Percentiles rank a stretch among this genome's conserved stretches.
Evolutionary conservation across 176 grass and related monocot species (phyloP).

Genomic region (Oryza meyeriana): DNA sequence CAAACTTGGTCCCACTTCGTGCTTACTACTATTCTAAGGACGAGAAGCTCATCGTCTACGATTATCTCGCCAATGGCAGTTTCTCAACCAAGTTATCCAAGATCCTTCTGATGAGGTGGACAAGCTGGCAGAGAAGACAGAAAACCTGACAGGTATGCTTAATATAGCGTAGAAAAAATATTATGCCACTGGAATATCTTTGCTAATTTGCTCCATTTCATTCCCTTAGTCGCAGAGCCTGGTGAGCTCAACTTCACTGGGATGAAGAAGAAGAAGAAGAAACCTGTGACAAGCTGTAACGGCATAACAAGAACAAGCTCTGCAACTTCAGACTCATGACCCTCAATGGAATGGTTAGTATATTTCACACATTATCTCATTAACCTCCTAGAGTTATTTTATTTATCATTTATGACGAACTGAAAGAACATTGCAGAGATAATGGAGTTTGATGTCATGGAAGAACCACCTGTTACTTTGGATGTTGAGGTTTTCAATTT

Average conservation of each 20-base stretch:
- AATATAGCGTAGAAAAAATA: not conserved
- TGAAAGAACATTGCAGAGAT: too few species aligned
- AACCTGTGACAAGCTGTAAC: slow-evolving; percentile 71
- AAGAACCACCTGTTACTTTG: too few species aligned
- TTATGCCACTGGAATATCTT: not conserved
- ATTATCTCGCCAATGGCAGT: slow-evolving; percentile 63
- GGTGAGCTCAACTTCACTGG: slow-evolving; percentile 49
- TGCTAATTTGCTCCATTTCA: not conserved
- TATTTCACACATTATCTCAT: too few species aligned
- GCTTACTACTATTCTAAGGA: slow-evolving; percentile 99
- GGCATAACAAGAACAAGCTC: slow-evolving; percentile 72
- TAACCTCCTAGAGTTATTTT: too few species aligned
- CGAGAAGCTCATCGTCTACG: slow-evolving; percentile 93
- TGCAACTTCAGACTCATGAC: too few species aligned
- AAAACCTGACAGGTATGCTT: slow-evolving; percentile 33
- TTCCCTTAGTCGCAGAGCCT: slow-evolving; percentile 42
- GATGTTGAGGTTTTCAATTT: too few species aligned
- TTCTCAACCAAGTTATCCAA: slow-evolving; percentile 69
- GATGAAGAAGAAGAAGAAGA: slow-evolving; percentile 87
- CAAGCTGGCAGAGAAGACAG: slow-evolving; percentile 57
- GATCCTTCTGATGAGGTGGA: slow-evolving; percentile 61
- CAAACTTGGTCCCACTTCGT: slow-evolving; percentile 65
- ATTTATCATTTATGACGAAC: too few species aligned
- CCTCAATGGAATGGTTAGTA: too few species aligned
- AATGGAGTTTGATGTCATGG: too few species aligned